Evolutionary conservation across 179 eudicot species (phyloP), one percentile per base, ranked within the genome.

Genomic region (Vitellaria paradoxa): DNA sequence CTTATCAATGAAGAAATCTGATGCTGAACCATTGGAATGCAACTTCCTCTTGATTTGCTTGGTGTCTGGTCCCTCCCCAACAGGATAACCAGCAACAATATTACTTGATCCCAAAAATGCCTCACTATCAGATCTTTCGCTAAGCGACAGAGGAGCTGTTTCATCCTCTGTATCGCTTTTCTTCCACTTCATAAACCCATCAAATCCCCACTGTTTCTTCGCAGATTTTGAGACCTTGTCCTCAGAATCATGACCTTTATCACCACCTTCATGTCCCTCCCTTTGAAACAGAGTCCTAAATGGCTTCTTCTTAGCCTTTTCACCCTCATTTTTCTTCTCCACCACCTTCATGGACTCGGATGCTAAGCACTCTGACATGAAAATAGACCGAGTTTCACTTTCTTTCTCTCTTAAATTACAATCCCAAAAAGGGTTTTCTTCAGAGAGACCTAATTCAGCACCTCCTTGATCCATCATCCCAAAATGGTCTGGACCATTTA

Each of bases 1-100:
- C 98, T 94, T 91, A 76, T 92, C 97, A 21, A 88, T 87, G 84
- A 86, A 87, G 79, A 91, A 90, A 66, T 87, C 93, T 40, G 98
- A 88, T 23, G 93, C 79, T 47, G 91, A 86, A 30, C 85, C 89
- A 82, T 85, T 79, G 59, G 93, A 85, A 72, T 86, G 87, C 57
- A 92, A 79, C 79, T 93, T 93, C 71, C 77, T 86, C 76, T 89
- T 86, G 57, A 84, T 89, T 70, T 86, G 87, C 76, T 68, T 91
- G 42, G 84, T 79, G 56, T 89, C 90, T 10, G 89, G 89, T 23
- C 89, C 90, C 56, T 87, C 91, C 42, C 82, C 81, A 30, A 70
- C 45, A 0, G 89, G 88, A 53, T 78, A 83, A 11, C 12, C 55
- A 50, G 55, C 70, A 24, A 81, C 85, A 66, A 80, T 69, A 55